A percentile compares a stretch with the other conserved stretches of the same genome.
Conservation (phyloP, 768 basidiomycete species). For the Lentinula sp. region DNA sequence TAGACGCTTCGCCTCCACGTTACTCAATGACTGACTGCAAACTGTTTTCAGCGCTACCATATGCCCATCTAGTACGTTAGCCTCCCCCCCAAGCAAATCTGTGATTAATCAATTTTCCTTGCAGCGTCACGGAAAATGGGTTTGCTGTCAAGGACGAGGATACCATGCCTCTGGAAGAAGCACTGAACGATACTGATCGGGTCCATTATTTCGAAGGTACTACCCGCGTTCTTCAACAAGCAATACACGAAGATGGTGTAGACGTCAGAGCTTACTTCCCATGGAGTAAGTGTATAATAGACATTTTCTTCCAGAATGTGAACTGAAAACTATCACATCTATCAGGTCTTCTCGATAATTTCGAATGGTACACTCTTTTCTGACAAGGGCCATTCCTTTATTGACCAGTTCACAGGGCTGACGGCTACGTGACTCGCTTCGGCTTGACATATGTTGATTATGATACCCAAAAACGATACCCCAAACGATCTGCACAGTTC, state of each 20-base stretch:
- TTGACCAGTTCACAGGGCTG: slow-evolving; percentile 34
- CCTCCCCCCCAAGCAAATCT: not conserved
- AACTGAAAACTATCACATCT: slow-evolving; percentile 1
- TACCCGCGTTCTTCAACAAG: slow-evolving; percentile 44
- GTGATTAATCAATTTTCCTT: not conserved
- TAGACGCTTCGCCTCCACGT: not conserved
- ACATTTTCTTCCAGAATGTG: not conserved
- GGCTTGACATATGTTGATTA: slow-evolving; percentile 71
- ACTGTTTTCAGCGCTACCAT: slow-evolving; percentile 28
- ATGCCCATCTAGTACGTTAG: slow-evolving; percentile 48
- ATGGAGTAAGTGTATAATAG: slow-evolving; percentile 43
- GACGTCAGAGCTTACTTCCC: slow-evolving; percentile 60
- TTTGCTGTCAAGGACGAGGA: slow-evolving; percentile 65
- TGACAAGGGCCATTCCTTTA: not conserved
- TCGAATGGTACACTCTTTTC: slow-evolving; percentile 46
- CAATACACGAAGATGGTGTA: slow-evolving; percentile 59
- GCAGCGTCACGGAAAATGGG: slow-evolving; percentile 69
- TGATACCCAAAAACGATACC: slow-evolving; percentile 57
- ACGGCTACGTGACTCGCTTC: slow-evolving; percentile 63
- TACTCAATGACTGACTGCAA: not conserved
- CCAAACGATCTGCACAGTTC: slow-evolving; percentile 58
- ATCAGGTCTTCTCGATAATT: slow-evolving; percentile 61
- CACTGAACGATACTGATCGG: slow-evolving; percentile 53
- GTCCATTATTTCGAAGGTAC: slow-evolving; percentile 63
- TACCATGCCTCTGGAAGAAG: slow-evolving; percentile 43